A percentile compares a stretch with the other conserved stretches of the same genome.
Conservation (phyloP, 106 monocot species). For the Dendrobium huoshanense region DNA sequence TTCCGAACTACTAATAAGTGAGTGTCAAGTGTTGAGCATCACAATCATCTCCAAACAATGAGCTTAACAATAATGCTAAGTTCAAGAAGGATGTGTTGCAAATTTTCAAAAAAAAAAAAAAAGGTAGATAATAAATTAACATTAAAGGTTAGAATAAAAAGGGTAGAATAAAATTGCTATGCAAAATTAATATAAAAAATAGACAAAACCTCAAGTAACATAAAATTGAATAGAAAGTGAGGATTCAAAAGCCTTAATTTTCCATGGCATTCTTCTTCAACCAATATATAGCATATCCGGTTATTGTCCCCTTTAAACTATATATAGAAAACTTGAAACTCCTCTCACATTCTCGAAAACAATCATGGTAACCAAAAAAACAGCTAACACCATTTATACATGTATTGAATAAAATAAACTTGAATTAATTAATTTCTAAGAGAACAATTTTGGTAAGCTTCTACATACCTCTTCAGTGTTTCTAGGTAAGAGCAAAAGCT, state of each 20-base stretch:
- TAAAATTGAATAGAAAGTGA: too few relatives aligned
- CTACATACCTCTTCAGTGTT: conserved; percentile 64
- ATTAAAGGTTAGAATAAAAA: too few relatives aligned
- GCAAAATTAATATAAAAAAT: too few relatives aligned
- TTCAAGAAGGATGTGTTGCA: too few relatives aligned
- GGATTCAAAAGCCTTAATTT: background rate
- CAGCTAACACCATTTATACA: background rate
- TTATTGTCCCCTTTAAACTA: background rate
- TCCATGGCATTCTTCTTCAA: background rate
- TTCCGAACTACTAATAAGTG: too few relatives aligned
- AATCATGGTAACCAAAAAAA: background rate
- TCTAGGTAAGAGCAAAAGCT: conserved; percentile 78
- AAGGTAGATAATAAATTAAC: too few relatives aligned
- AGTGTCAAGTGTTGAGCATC: too few relatives aligned
- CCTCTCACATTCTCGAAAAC: background rate
- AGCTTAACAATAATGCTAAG: too few relatives aligned
- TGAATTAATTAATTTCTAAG: background rate
- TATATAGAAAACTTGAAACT: background rate
- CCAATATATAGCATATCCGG: background rate
- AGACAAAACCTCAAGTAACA: too few relatives aligned
- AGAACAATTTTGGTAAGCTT: background rate
- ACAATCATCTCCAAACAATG: too few relatives aligned
- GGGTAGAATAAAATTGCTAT: too few relatives aligned
- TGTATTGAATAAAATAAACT: background rate
- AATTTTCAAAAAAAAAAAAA: too few relatives aligned